These are phyloP conservation scores for Brasilioporus rufonigricans DNA, from an alignment of 768 basidiomycete species.

Conservation along the genomic window DNA sequence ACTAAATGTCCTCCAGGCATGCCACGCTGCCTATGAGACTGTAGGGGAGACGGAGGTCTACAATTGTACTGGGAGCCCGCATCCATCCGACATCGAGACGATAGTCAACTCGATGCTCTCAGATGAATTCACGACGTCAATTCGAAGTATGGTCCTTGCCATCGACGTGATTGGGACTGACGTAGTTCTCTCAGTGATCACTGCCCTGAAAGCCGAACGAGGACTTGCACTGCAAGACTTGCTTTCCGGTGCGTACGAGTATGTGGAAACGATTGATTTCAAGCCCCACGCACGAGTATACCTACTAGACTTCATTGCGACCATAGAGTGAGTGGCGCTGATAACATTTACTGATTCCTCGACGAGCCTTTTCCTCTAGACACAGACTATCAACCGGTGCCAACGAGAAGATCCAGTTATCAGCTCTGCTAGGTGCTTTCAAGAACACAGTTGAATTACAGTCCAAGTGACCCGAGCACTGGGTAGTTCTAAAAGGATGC, in stretches of 20 bases:
- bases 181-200: slow-evolving; percentile 64
- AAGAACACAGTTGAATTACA: slow-evolving; percentile 87
- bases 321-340: slow-evolving; percentile 73
- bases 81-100: slow-evolving; percentile 90
- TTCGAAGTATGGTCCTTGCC: slow-evolving; percentile 55
- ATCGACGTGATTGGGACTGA: not conserved
- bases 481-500: not conserved
- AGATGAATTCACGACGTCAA: slow-evolving; percentile 92
- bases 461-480: slow-evolving; percentile 36
- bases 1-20: slow-evolving; percentile 94
- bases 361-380: slow-evolving; percentile 40
- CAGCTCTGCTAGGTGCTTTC: slow-evolving; percentile 87
- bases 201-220: slow-evolving; percentile 81
- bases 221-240: slow-evolving; percentile 95
- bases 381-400: slow-evolving; percentile 91
- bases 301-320: slow-evolving; percentile 89
- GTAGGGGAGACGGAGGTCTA: slow-evolving; percentile 91
- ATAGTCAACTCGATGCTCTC: slow-evolving; percentile 95
- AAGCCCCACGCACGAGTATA: slow-evolving; percentile 87
- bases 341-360: not conserved
- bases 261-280: slow-evolving; percentile 81
- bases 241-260: slow-evolving; percentile 88
- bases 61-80: slow-evolving; percentile 95
- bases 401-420: slow-evolving; percentile 91
- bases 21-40: slow-evolving; percentile 92